Base-by-base conservation (phyloP, 2,329 filamentous ascomycete species). In the Endothia cerciana region DNA sequence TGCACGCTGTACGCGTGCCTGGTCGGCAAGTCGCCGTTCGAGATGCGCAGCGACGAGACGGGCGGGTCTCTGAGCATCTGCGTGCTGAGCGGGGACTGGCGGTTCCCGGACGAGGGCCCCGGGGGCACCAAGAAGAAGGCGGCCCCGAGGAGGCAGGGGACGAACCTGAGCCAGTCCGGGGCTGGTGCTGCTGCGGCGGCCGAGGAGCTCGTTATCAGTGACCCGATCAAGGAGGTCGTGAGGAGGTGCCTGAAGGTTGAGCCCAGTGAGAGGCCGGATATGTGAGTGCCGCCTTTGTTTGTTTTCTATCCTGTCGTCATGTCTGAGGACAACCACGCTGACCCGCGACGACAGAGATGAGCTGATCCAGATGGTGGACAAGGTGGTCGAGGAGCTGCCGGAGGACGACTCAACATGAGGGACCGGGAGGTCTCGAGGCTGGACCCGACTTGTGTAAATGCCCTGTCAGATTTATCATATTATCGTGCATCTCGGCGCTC, bases 1-100 rank as follows among this genome's bases (percentile, higher is more conserved):
- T 98, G 95, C 82, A 98, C 95, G n/a, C 83, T 99, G 55, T 99
- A 97, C 79, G 95, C 95, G 45, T 98, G 95, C 74, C 85, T 99
- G 11, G 93, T 98, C 36, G 95, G 95, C 70, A 98, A 99, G 79
- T 96, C 92, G 17, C 95, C 95, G 2, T 99, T 99, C 73, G 95
- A 99, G 82, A 92, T 94, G 76, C 90, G 95, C 68, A 94, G 90
- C 70, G 95, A 99, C 77, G 94, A 99, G 81, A 98, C 95, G 0
- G 95, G 95, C 70, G 95, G 95, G 55, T 95, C 91, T 70, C 81
- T 99, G 70, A 96, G 91, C 71, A 91, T 98, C 71, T 98, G 94
- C 76, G 92, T 98, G 22, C 81, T 97, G 19, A 92, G 93, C 67
- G 95, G 94, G 47, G 94, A 98, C 79, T 99, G 95, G 94, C 86